Percentiles rank a stretch among this genome's conserved stretches.
These are phyloP conservation scores for Artemisia annua DNA, from an alignment of 129 eudicot species.

Conservation along the genomic window DNA sequence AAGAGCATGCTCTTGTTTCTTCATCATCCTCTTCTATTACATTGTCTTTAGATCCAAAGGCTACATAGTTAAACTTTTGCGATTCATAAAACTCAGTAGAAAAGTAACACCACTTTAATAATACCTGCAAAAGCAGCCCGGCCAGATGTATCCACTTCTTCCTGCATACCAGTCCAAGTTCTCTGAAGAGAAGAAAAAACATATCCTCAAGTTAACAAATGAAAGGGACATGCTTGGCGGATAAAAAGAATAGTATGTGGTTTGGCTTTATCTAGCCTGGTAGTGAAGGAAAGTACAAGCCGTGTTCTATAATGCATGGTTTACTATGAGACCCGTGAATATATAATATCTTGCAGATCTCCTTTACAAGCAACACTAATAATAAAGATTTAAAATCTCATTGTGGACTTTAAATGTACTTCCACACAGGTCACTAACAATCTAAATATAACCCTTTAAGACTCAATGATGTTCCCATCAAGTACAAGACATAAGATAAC, in stretches of 20 bases:
- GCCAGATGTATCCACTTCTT: constrained; percentile 5
- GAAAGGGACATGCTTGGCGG: constrained; percentile 1
- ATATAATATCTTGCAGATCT: too few species aligned
- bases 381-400: too few species aligned
- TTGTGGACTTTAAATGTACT: too few species aligned
- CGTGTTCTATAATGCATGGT: too few species aligned
- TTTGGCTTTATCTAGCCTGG: too few species aligned
- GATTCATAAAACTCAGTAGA: not conserved
- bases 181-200: not conserved
- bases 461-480: too few species aligned
- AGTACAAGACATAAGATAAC: too few species aligned
- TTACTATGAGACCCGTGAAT: too few species aligned
- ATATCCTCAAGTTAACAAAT: not conserved
- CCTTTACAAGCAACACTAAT: too few species aligned
- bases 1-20: constrained; percentile 54
- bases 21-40: constrained; percentile 64
- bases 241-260: not conserved
- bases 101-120: not conserved
- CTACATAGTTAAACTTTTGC: not conserved
- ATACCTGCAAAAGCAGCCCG: constrained; percentile 9
- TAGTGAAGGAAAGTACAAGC: too few species aligned
- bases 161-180: not conserved
- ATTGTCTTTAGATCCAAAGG: constrained; percentile 1
- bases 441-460: too few species aligned
- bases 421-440: too few species aligned